These are phyloP conservation scores for Mycotypha africana DNA, from an alignment of 371 early-diverging fungal genomes.

Conservation along the genomic window DNA sequence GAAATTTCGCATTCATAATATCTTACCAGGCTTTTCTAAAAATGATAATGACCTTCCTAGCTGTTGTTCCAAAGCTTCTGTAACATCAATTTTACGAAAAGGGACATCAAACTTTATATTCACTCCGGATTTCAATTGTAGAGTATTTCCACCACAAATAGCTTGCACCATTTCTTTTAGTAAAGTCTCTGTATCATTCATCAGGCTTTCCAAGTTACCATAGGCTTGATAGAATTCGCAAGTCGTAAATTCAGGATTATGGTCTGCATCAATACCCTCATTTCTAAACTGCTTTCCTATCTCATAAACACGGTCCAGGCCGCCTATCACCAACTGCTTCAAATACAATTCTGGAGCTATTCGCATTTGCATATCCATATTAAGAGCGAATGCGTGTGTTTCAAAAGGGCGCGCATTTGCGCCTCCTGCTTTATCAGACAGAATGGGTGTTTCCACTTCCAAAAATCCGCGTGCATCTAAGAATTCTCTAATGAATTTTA, in stretches of 20 bases:
- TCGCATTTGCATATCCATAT: constrained; percentile 80
- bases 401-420: constrained; percentile 95
- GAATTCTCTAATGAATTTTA: constrained; percentile 73
- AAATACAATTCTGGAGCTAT: constrained; percentile 95
- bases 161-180: constrained; percentile 79
- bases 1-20: no score
- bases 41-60: constrained; percentile 48
- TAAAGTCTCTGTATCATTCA: constrained; percentile 84
- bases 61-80: constrained; percentile 57
- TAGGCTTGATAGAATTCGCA: constrained; percentile 98
- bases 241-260: constrained; percentile 98
- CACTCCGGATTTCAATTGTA: constrained; percentile 51
- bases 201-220: constrained; percentile 76
- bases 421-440: constrained; percentile 88
- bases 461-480: constrained; percentile 78
- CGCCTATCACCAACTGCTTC: constrained; percentile 95
- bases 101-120: constrained; percentile 71
- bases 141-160: constrained; percentile 69
- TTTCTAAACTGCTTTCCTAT: constrained; percentile 97
- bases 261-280: constrained; percentile 96
- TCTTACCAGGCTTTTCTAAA: constrained; percentile 34
- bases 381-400: constrained; percentile 80
- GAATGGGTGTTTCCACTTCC: constrained; percentile 97
- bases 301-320: constrained; percentile 93
- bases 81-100: constrained; percentile 79